Evolutionary conservation across 2,329 filamentous ascomycete species (phyloP).

Genomic region (Diaporthe vexans): DNA sequence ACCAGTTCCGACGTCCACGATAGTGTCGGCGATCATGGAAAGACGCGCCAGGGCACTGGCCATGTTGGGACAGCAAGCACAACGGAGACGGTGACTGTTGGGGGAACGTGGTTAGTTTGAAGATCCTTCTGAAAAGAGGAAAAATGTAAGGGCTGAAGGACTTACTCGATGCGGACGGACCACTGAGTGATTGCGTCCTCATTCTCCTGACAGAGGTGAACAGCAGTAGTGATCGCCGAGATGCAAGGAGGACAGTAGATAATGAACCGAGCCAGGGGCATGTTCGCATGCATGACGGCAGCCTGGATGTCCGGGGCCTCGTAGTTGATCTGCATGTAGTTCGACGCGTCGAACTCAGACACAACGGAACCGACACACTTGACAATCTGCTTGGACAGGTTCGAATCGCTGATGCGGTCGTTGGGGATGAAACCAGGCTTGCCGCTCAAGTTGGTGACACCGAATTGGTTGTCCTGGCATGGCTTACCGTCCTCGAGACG

Average conservation of each 20-base stretch:
- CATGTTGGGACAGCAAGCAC: slow-evolving; percentile 4
- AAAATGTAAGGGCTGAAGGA: not conserved
- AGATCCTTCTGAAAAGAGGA: too few species aligned
- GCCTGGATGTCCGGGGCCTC: not conserved
- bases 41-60: slow-evolving; percentile 16
- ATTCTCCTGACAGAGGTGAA: not conserved
- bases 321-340: slow-evolving; percentile 12
- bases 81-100: slow-evolving; percentile 22
- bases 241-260: slow-evolving; percentile 36
- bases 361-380: not conserved
- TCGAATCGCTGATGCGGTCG: not conserved
- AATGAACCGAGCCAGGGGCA: slow-evolving; percentile 1
- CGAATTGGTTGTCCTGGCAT: slow-evolving; percentile 31
- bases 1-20: slow-evolving; percentile 22
- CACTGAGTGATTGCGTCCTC: not conserved
- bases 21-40: slow-evolving; percentile 34
- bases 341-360: not conserved
- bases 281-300: not conserved
- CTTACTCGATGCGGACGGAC: slow-evolving; percentile 36
- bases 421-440: not conserved
- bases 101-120: not conserved
- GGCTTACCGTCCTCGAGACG: not conserved
- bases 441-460: slow-evolving; percentile 15
- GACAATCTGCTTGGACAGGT: slow-evolving; percentile 16
- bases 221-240: slow-evolving; percentile 27